Evolutionary conservation across 441 rosid genomes (phyloP), one percentile per base, ranked within the genome.

Genomic region (Breynia disticha): DNA sequence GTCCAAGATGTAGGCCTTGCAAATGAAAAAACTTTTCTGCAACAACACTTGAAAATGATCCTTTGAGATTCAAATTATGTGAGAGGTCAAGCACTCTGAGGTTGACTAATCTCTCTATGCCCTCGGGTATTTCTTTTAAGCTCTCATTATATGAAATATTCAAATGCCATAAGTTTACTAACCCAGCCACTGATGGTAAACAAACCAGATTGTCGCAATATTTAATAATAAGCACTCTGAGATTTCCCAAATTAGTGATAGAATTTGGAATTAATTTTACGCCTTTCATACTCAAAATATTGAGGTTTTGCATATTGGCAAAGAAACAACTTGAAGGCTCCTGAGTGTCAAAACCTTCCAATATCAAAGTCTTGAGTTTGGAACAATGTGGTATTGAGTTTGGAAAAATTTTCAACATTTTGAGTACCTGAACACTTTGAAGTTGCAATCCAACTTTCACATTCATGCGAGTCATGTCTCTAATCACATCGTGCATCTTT

Each of bases 401-500:
- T 11, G 7, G 39, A 16, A 54, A 7, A 24, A 52, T 37, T 19
- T 10, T 15, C 5, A 55, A 43, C 2, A 4, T 0, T 47, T n/a
- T 52, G 50, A 0, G 64, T 10, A 43, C 67, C 6, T 64, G 54
- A 6, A 24, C 22, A 28, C 43, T 42, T 45, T 9, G 7, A 0
- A 67, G 37, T 24, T 51, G 50, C 21, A 48, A 0, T 11, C 67
- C 67, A 0, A 67, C 59, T 57, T 58, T 57, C 9, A 57, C 61
- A 57, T 56, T 49, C 0, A 37, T 16, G 22, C 52, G 19, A 3
- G 68, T 62, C 55, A 70, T 63, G 0, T 50, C 73, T 47, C 70
- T 64, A 0, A 57, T 2, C n/a, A 63, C 18, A 43, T 67, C 70
- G 46, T 57, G 67, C 72, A 72, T 60, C 52, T 48, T 65, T 4